phyloP scores from a whole-genome alignment of 2,329 filamentous ascomycete species.

The Emericellopsis cladophorae region DNA sequence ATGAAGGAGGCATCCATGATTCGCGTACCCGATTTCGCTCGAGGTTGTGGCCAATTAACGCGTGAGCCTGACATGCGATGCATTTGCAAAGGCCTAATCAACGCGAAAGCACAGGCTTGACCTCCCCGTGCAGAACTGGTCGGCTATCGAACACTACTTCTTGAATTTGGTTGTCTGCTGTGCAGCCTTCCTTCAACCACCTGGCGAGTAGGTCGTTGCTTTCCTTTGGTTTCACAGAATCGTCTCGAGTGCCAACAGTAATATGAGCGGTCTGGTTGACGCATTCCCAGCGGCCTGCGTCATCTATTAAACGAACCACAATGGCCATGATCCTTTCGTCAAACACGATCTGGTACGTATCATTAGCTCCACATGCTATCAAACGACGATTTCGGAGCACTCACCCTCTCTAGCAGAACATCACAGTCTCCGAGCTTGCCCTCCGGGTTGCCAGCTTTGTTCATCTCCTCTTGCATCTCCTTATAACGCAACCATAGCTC shows the following conservation, averaged over 20 bases:
- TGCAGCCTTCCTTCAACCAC: constrained; percentile 53
- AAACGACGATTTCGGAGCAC: constrained; percentile 5
- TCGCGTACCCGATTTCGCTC: no score
- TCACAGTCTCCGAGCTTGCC: constrained; percentile 46
- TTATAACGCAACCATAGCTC: constrained; percentile 66
- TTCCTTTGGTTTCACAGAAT: constrained; percentile 77
- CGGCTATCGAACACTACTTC: constrained; percentile 38
- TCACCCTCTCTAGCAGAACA: constrained; percentile 48
- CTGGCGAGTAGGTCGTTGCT: constrained; percentile 71
- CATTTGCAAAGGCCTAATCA: not conserved
- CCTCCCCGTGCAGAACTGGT: constrained; percentile 32
- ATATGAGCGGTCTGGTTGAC: constrained; percentile 75
- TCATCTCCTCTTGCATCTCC: constrained; percentile 38
- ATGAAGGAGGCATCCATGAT: no score
- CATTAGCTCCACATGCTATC: constrained; percentile 6
- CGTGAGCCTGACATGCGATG: no score
- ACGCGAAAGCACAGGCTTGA: constrained; percentile 25
- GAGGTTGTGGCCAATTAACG: no score
- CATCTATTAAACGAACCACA: constrained; percentile 59
- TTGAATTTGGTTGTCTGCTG: constrained; percentile 26
- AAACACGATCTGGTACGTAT: constrained; percentile 51
- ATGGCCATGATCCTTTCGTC: constrained; percentile 85
- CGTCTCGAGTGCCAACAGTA: constrained; percentile 71
- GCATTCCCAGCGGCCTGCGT: constrained; percentile 48
- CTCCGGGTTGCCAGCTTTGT: constrained; percentile 15